Base-by-base conservation (phyloP, 1,139 yeast genomes). In the Sugiyamaella japonica region DNA sequence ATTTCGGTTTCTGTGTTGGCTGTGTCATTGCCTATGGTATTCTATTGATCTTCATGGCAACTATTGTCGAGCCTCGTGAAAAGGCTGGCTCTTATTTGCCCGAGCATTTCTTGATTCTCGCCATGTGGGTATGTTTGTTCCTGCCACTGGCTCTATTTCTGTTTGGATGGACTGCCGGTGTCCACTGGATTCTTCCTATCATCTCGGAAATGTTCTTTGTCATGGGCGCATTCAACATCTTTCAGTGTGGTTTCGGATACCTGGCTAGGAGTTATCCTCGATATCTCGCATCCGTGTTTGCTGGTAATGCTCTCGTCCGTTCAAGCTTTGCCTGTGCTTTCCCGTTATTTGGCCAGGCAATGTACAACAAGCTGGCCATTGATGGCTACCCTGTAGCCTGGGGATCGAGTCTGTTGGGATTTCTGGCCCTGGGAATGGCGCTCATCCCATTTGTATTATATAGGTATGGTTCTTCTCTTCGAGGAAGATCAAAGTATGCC, bases 181-280 rank as follows among this genome's bases (percentile, higher is more conserved):
- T 86, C 31, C 95, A 87, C 70, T 89, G 95, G 95, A 83, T 87
- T 74, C 86, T 83, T 8, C 90, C 96, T 13, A 75, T 84, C 39
- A 81, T 86, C 2, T 72, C 79, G 73, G 84, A 48, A 80, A 84
- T 39, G 41, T 84, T 91, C 44, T 86, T 87, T 66, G 91, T 93
- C 0, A 82, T 84, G 65, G 89, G 93, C 2, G 76, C 85, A 59
- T 80, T 87, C 59, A 74, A 86, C 64, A 81, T 88, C 55, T 89
- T 89, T 77, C 88, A 88, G 71, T 75, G 88, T 13, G 81, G 84
- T 45, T 77, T 88, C 66, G 78, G 83, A 56, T 89, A 88, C 69
- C 83, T 88, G 68, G 79, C 89, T 39, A 77, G 83, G 76, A 71
- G 88, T 3, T 89, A 83, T 71, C 95, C 95, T 28, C 89, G 95